These are phyloP conservation scores for Panaeolus cyanescens DNA, from an alignment of 768 basidiomycete species.

Conservation along the genomic window DNA sequence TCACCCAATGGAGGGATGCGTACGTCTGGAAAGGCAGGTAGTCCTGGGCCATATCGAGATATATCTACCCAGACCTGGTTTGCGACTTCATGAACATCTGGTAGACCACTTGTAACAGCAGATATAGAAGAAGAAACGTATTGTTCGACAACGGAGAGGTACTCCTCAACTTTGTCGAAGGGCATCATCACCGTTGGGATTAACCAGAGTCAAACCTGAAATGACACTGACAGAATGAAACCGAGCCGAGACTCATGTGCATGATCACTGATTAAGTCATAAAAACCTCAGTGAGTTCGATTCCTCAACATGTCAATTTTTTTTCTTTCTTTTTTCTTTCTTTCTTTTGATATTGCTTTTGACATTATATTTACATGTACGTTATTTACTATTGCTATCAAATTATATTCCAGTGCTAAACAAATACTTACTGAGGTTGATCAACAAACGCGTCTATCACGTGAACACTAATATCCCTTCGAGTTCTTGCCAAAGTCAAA, in stretches of 20 bases:
- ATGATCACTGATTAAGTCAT: neutral
- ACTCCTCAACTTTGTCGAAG: constrained; percentile 71
- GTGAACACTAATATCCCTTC: neutral
- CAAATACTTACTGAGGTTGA: neutral
- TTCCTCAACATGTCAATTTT: constrained; percentile 61
- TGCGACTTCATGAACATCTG: constrained; percentile 63
- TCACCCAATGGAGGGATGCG: constrained; percentile 66
- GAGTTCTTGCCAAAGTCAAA: neutral
- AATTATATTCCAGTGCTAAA: too few relatives aligned
- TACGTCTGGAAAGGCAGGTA: constrained; percentile 53
- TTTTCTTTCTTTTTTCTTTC: constrained; percentile 17
- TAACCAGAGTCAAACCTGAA: neutral
- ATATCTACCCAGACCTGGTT: constrained; percentile 79
- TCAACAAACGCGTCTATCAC: neutral
- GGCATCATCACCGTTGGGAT: constrained; percentile 32
- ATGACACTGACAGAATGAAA: neutral
- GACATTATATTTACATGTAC: too few relatives aligned
- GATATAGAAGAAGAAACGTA: constrained; percentile 57
- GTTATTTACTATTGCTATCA: too few relatives aligned
- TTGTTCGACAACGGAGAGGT: constrained; percentile 65
- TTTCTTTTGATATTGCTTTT: too few relatives aligned
- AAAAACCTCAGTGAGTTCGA: constrained; percentile 73
- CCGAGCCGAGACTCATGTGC: neutral
- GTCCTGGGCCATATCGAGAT: constrained; percentile 75
- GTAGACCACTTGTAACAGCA: constrained; percentile 59